phyloP scores from a whole-genome alignment of 2,329 filamentous ascomycete genomes.

The Botrytis hyacinthi region DNA sequence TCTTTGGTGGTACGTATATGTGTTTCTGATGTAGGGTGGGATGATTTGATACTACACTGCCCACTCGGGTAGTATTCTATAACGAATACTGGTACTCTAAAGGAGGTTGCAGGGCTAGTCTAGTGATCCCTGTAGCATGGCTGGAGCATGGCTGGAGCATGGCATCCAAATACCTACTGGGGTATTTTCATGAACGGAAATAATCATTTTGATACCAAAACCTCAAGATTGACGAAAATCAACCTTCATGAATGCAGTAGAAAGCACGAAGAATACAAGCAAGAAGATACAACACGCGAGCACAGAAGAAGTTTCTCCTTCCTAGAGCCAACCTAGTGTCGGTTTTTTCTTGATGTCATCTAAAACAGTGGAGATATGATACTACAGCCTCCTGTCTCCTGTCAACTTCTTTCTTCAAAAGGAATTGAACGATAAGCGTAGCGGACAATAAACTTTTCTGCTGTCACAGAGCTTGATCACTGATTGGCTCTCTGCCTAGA shows the following conservation, averaged over 20 bases:
- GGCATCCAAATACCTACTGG: background rate
- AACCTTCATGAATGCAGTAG: background rate
- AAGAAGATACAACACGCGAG: background rate
- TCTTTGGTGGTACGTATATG: background rate
- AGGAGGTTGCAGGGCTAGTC: background rate
- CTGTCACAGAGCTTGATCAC: background rate
- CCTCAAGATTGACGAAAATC: background rate
- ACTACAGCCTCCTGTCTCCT: background rate
- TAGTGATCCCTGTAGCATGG: background rate
- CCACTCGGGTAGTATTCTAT: background rate
- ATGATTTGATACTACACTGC: background rate
- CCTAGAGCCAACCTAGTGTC: background rate
- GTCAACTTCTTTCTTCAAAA: conserved; percentile 3
- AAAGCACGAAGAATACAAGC: background rate
- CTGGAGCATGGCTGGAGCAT: background rate
- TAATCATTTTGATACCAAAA: background rate
- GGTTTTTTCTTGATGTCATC: background rate
- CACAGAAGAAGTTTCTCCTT: background rate
- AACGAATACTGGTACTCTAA: background rate
- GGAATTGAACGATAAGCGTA: background rate
- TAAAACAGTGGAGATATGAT: conserved; percentile 1
- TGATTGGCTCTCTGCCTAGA: conserved; percentile 1
- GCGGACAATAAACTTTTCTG: background rate
- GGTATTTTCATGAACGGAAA: background rate
- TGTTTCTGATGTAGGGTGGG: background rate